Evolutionary conservation across 2,329 filamentous ascomycete genomes (phyloP).

Genomic region (Alternaria alternata): DNA sequence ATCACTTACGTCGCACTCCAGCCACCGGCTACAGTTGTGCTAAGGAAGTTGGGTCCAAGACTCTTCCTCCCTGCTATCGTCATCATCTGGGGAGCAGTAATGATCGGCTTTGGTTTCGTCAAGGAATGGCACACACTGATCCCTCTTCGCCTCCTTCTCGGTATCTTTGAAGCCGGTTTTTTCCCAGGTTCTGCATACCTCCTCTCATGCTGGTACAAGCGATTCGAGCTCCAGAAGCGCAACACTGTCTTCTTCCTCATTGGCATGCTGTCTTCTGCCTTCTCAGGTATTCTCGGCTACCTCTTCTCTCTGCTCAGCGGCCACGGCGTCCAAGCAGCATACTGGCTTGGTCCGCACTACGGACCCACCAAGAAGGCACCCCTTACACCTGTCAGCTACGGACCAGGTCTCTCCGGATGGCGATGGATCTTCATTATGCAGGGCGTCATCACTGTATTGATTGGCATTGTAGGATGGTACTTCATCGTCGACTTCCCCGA

Average conservation of each 20-base stretch:
- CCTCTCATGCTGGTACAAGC: constrained; percentile 67
- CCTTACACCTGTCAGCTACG: constrained; percentile 27
- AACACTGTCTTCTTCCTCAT: constrained; percentile 63
- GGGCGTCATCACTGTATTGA: constrained; percentile 30
- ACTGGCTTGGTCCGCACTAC: constrained; percentile 44
- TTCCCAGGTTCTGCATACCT: constrained; percentile 56
- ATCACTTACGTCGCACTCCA: constrained; percentile 37
- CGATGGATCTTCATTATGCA: constrained; percentile 38
- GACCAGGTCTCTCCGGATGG: constrained; percentile 47
- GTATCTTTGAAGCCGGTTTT: constrained; percentile 40
- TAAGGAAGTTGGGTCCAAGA: constrained; percentile 33
- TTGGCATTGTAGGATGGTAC: constrained; percentile 33
- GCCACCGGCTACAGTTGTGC: constrained; percentile 34
- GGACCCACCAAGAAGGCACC: constrained; percentile 33
- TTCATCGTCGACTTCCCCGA: constrained; percentile 41
- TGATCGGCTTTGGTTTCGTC: constrained; percentile 35
- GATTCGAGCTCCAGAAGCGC: constrained; percentile 63
- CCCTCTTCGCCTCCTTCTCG: constrained; percentile 32
- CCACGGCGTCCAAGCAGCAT: constrained; percentile 52
- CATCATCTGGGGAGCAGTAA: constrained; percentile 34
- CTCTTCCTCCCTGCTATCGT: constrained; percentile 32
- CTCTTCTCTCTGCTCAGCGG: constrained; percentile 56
- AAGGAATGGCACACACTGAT: constrained; percentile 36
- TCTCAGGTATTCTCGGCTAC: constrained; percentile 38
- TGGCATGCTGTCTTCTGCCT: constrained; percentile 35